Evolutionary conservation across 148 eudicot species (phyloP), one percentile per base, ranked within the genome.

Genomic region (Cornus kousa): DNA sequence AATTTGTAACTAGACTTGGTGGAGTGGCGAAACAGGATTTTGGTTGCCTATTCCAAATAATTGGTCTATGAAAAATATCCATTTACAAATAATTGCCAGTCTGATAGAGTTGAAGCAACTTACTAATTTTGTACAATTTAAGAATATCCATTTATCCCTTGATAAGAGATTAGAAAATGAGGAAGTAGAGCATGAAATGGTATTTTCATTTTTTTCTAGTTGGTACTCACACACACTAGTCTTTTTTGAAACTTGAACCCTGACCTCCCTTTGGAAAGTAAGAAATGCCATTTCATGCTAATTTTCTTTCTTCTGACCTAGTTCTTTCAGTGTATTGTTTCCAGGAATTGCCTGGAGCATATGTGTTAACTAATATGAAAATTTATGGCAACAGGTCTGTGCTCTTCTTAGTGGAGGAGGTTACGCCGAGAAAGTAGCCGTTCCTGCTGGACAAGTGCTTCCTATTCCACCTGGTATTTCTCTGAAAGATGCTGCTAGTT

Each of bases 341-440:
- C 19, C 9, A 62, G 66, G 19, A 3, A 62, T 17, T 17, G 22
- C 66, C 20, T 62, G 7, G 19, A 62, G 19, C 66, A n/a, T 28
- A 28, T 13, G 3, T 17, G 23, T 62, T 62, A 19, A 13, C 11
- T 59, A 59, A 46, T 64, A 50, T 73, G 32, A 20, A 55, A 57
- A 17, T 10, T 50, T 80, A 67, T 71, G 73, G 40, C 19, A 5
- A 35, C 76, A 93, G 97, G 97, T 93, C n/a, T 93, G 97, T 78
- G 95, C 95, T 68, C 95, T 93, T 75, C 83, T 91, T 69, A 80
- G 86, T 80, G 98, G 98, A 79, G 98, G 98, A 79, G 94, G 96
- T 65, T 93, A 93, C 83, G 96, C 98, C 68, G 98, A 93, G 88
- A 93, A 93, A 69, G 94, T 91, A 35, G 92, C 87, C 71, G 94